A percentile compares a stretch with the other conserved stretches of the same genome.
Evolutionary conservation across 1,284 basidiomycete species (phyloP).

Genomic region (Trichosporon inkin): DNA sequence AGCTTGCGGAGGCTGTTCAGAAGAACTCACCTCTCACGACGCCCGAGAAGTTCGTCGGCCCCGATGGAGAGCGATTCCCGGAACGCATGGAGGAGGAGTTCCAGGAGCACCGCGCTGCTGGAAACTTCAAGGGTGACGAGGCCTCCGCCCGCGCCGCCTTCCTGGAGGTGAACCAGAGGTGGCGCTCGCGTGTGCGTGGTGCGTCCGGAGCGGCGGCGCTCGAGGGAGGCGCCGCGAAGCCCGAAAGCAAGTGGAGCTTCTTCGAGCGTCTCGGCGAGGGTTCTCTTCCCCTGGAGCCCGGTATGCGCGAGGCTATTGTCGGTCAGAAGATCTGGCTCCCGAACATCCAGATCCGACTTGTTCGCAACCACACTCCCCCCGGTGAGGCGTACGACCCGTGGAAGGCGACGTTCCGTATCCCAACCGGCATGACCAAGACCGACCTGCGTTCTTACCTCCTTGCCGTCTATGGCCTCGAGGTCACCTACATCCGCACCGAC

Average conservation of each 20-base stretch:
- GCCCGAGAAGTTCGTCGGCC: slow-evolving; percentile 20
- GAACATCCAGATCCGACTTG: slow-evolving; percentile 75
- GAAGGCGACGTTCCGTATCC: slow-evolving; percentile 87
- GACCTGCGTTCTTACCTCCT: slow-evolving; percentile 81
- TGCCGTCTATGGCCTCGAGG: slow-evolving; percentile 76
- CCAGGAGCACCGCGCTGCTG: slow-evolving; percentile 32
- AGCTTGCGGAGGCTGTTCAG: slow-evolving; percentile 19
- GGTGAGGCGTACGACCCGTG: slow-evolving; percentile 86
- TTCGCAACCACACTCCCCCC: slow-evolving; percentile 73
- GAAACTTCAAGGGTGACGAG: slow-evolving; percentile 34
- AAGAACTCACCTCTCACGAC: slow-evolving; percentile 26
- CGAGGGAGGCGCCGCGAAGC: neutral
- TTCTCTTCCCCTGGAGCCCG: neutral
- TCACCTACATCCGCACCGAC: slow-evolving; percentile 90
- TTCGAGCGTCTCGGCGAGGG: slow-evolving; percentile 17
- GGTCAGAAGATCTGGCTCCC: slow-evolving; percentile 84
- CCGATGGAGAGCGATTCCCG: slow-evolving; percentile 27
- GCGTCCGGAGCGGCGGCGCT: neutral
- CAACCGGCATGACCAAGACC: slow-evolving; percentile 79
- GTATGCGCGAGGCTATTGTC: slow-evolving; percentile 54
- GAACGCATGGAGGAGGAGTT: slow-evolving; percentile 39
- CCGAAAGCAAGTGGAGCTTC: slow-evolving; percentile 13
- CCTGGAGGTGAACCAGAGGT: slow-evolving; percentile 33
- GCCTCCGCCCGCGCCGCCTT: slow-evolving; percentile 34
- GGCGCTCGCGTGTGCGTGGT: slow-evolving; percentile 42